Evolutionary conservation across 108 stramenopile genomes (phyloP).

Genomic region (Fragilariopsis cylindrus): DNA sequence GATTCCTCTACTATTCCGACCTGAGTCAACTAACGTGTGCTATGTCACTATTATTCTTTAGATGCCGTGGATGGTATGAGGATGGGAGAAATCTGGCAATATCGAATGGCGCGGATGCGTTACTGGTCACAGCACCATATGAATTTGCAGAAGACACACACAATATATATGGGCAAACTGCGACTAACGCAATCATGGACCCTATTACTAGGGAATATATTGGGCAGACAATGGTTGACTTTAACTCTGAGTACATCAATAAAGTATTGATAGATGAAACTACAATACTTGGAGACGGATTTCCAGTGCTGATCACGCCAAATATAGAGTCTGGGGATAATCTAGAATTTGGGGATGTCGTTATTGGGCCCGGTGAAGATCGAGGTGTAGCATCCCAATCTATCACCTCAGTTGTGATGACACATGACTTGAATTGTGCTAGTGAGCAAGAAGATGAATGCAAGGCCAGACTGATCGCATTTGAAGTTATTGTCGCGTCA

Average conservation of each 20-base stretch:
- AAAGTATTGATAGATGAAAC: background rate
- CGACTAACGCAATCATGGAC: constrained; percentile 19
- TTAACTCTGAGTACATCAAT: background rate
- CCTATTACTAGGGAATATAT: constrained; percentile 1
- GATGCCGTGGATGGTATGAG: constrained; percentile 39
- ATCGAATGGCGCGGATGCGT: background rate
- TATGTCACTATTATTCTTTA: background rate
- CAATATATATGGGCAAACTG: constrained; percentile 20
- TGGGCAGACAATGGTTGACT: background rate
- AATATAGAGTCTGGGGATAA: constrained; percentile 6
- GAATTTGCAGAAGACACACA: constrained; percentile 16
- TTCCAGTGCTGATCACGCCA: constrained; percentile 17
- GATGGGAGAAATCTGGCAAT: constrained; percentile 8
- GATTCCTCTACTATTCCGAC: background rate
- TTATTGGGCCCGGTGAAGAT: constrained; percentile 20
- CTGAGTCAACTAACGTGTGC: too few relatives aligned
- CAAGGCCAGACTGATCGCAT: background rate
- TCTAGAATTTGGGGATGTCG: constrained; percentile 12
- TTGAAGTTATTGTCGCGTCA: constrained; percentile 1
- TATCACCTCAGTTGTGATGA: constrained; percentile 15
- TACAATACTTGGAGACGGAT: constrained; percentile 11
- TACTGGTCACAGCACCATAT: constrained; percentile 27
- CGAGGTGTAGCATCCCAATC: constrained; percentile 9
- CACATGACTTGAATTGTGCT: constrained; percentile 16
- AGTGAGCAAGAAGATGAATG: background rate